A percentile compares a stretch with the other conserved stretches of the same genome.
These are phyloP conservation scores for Barbatosphaeria neglecta DNA, from an alignment of 495 filamentous ascomycete genomes.

Conservation along the genomic window DNA sequence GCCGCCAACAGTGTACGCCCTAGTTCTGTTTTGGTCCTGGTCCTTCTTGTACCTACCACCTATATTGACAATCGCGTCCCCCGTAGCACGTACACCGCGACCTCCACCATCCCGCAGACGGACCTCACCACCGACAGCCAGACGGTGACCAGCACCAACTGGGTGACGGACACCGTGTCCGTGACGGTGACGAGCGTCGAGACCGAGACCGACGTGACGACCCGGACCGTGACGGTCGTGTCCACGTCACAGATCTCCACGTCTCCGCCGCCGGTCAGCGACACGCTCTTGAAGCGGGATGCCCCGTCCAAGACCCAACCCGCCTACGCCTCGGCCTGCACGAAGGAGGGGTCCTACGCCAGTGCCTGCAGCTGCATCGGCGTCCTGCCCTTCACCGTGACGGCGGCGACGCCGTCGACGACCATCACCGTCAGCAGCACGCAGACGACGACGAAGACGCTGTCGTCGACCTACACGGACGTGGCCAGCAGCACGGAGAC, in stretches of 20 bases:
- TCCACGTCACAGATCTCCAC: no score
- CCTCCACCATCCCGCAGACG: neutral
- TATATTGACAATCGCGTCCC: neutral
- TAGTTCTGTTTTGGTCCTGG: neutral
- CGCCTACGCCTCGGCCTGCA: neutral
- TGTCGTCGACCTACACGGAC: neutral
- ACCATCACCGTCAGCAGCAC: conserved; percentile 4
- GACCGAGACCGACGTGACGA: neutral
- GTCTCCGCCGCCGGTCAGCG: no score
- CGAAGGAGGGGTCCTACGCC: neutral
- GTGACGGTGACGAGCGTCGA: neutral
- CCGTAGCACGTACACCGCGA: neutral
- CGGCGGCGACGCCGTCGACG: neutral
- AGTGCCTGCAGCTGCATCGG: conserved; percentile 1
- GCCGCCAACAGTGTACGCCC: neutral
- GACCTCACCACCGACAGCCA: neutral
- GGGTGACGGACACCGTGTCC: neutral
- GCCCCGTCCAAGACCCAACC: no score
- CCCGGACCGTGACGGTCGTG: neutral
- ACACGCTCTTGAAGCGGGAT: no score
- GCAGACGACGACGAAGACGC: neutral
- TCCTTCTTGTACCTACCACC: neutral
- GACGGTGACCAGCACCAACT: neutral
- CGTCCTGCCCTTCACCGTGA: neutral
- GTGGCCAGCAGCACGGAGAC: neutral